These are phyloP conservation scores for Lactuca saligna DNA, from an alignment of 129 eudicot species.

Conservation along the genomic window DNA sequence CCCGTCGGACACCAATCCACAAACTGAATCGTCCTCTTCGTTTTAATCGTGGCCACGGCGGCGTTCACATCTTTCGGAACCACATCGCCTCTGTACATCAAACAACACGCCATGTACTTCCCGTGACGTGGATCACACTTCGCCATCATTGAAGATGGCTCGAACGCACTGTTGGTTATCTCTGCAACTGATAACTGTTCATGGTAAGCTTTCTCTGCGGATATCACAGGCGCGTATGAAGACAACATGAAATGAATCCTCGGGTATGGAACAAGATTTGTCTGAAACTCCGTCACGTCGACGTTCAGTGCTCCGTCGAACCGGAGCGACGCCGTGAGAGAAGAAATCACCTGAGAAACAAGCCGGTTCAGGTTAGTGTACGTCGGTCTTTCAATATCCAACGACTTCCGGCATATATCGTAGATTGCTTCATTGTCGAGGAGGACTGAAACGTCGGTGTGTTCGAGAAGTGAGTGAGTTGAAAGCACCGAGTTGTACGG, in stretches of 20 bases:
- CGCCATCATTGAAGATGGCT: conserved; percentile 82
- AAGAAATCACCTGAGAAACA: conserved; percentile 71
- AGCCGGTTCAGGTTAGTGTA: conserved; percentile 74
- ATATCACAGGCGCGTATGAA: conserved; percentile 67
- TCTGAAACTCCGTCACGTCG: conserved; percentile 79
- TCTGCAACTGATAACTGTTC: conserved; percentile 77
- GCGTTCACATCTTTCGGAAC: conserved; percentile 77
- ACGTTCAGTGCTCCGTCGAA: conserved; percentile 75
- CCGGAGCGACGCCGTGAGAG: conserved; percentile 63
- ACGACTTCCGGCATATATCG: conserved; percentile 71
- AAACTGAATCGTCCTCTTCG: conserved; percentile 75
- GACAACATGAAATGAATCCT: conserved; percentile 83
- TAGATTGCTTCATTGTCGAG: conserved; percentile 78
- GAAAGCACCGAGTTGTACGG: conserved; percentile 77
- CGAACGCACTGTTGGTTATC: conserved; percentile 71
- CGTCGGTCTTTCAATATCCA: conserved; percentile 68
- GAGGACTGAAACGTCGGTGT: conserved; percentile 71
- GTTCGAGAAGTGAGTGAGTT: conserved; percentile 71
- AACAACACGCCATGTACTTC: conserved; percentile 78
- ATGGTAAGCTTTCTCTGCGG: conserved; percentile 71
- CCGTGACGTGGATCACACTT: conserved; percentile 85
- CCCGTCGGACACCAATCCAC: conserved; percentile 94
- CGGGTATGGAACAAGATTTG: conserved; percentile 75
- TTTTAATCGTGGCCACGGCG: conserved; percentile 68
- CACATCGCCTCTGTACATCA: conserved; percentile 78